A percentile compares a stretch with the other conserved stretches of the same genome.
Conservation (phyloP, 768 basidiomycete species). For the Podaxis rugospora region DNA sequence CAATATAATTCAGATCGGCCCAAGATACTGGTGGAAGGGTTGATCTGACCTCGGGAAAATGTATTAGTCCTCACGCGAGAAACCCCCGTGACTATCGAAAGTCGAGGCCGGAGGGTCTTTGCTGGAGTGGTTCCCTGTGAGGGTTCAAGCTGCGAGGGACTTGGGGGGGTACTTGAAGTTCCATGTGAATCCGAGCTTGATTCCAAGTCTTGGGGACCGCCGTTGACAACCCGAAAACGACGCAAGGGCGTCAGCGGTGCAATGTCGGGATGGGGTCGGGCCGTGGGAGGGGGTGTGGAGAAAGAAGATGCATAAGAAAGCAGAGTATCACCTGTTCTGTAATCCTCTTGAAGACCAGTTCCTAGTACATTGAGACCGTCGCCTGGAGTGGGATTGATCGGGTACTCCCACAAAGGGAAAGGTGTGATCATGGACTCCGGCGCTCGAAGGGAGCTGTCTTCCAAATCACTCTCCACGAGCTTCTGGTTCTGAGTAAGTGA, state of each 20-base stretch:
- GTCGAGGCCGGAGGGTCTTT: not conserved
- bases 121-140: not conserved
- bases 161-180: not conserved
- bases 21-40: not conserved
- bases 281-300: not conserved
- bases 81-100: slow-evolving; percentile 4
- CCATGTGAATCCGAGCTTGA: not conserved
- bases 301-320: slow-evolving; percentile 1
- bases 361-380: not conserved
- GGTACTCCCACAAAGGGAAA: slow-evolving; percentile 9
- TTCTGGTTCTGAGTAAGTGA: not conserved
- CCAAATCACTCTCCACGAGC: not conserved
- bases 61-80: not conserved
- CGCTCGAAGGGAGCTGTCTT: not conserved
- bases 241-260: not conserved
- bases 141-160: not conserved
- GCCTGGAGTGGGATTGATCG: not conserved
- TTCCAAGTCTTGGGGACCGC: not conserved
- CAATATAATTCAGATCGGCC: not conserved
- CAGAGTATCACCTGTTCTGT: not conserved
- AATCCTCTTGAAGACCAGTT: not conserved
- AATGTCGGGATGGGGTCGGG: not conserved
- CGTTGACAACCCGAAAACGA: not conserved
- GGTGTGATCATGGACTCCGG: slow-evolving; percentile 5
- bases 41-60: not conserved